Conservation (phyloP, 1,284 basidiomycete species). For the Trichosporon asahii region DNA sequence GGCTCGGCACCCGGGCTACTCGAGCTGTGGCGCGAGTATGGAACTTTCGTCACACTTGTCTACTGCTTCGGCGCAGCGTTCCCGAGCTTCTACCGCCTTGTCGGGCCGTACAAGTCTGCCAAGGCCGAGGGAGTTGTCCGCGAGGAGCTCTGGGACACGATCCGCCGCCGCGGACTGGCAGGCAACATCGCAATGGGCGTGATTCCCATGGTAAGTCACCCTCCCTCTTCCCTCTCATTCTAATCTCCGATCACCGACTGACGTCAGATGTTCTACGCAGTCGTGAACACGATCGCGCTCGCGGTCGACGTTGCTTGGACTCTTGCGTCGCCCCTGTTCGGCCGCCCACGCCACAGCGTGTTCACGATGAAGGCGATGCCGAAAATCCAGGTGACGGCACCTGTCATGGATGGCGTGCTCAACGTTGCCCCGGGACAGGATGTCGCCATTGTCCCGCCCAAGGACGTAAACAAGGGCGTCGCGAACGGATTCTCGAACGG, state of each 20-base stretch:
- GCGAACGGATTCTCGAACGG: constrained; percentile 1
- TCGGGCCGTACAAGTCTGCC: constrained; percentile 57
- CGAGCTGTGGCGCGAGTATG: constrained; percentile 58
- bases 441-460: neutral
- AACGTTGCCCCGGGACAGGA: neutral
- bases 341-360: constrained; percentile 1
- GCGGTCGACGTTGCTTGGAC: constrained; percentile 9
- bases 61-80: constrained; percentile 66
- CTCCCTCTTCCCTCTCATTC: neutral
- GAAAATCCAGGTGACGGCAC: neutral
- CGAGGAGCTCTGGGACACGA: constrained; percentile 65
- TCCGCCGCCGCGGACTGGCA: constrained; percentile 58
- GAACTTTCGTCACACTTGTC: constrained; percentile 58
- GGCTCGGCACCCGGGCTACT: constrained; percentile 59
- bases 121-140: constrained; percentile 55
- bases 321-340: constrained; percentile 10
- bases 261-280: constrained; percentile 13
- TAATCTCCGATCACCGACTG: neutral
- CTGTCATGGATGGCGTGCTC: neutral
- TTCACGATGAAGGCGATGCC: neutral
- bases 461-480: neutral
- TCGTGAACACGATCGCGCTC: constrained; percentile 9
- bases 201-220: constrained; percentile 56
- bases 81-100: constrained; percentile 61
- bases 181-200: constrained; percentile 65